Base-by-base conservation (phyloP, 1,139 yeast genomes). In the Ogataea hybrid region DNA sequence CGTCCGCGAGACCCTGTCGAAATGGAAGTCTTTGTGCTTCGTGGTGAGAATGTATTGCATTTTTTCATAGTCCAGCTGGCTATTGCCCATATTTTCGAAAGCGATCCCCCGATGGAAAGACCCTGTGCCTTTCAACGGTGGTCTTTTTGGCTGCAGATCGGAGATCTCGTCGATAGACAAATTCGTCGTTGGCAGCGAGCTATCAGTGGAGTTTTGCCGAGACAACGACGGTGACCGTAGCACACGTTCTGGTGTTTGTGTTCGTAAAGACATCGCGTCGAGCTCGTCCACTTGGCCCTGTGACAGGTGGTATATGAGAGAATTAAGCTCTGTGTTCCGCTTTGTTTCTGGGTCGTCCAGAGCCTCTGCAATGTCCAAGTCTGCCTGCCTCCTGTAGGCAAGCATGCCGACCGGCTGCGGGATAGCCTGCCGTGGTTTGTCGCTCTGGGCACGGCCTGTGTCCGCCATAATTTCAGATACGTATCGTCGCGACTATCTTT, bases 261-360 rank as follows among this genome's bases (percentile, higher is more conserved):
- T 37, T 17, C 11, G n/a, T 33, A n/a, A 25, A 31, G 18, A 28
- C 25, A 17, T 11, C 14, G 33, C 25, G 6, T 44, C 49, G 25
- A 48, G 21, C 15, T 42, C 30, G 27, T 44, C 43, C 7, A 41
- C 14, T n/a, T 53, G 53, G 18, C 48, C 49, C 17, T 48, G 46
- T 3, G 54, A 43, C 6, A 50, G 28, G 4, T 48, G 55, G 37
- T 58, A 62, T 43, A 58, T 40, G 39, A 56, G 32, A 1, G 66
- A 54, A 40, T 62, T 62, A 31, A 46, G 44, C 9, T 51, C 40
- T 0, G 66, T 62, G 41, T 62, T 62, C 15, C 54, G 44, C 28
- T 50, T 46, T 1, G 65, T 58, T 31, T 55, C 62, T 5, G 45
- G 47, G 32, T 56, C 58, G 3, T 49, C 41, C 12, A 36, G 35